Conservation (phyloP, 352 stramenopile species). For the Phytopythium litorale region DNA sequence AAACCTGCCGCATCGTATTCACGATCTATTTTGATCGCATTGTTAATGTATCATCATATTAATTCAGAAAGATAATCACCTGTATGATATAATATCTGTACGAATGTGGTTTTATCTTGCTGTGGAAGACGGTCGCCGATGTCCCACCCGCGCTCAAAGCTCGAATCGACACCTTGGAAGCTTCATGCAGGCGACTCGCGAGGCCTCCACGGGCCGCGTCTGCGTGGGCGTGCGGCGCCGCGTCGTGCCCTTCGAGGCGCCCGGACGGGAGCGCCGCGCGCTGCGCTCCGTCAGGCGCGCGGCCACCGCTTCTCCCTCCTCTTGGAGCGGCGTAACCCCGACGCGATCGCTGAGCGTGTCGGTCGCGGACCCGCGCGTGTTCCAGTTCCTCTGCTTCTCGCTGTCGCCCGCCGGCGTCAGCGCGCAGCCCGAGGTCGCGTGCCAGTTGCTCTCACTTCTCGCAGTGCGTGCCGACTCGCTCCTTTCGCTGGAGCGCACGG, state of each 20-base stretch:
- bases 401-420: slow-evolving; percentile 15
- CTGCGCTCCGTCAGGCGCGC: slow-evolving; percentile 16
- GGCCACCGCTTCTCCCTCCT: not conserved
- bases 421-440: slow-evolving; percentile 22
- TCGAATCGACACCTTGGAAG: not conserved
- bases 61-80: too few species aligned
- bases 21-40: too few species aligned
- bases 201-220: not conserved
- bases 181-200: not conserved
- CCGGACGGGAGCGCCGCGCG: slow-evolving; percentile 22
- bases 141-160: not conserved
- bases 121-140: not conserved
- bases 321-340: not conserved
- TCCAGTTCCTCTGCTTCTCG: slow-evolving; percentile 29
- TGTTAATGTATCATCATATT: too few species aligned
- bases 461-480: not conserved
- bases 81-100: too few species aligned
- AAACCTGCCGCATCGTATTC: too few species aligned
- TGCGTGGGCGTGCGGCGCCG: slow-evolving; percentile 30
- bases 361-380: slow-evolving; percentile 30
- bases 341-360: slow-evolving; percentile 18
- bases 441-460: slow-evolving; percentile 13
- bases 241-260: slow-evolving; percentile 43
- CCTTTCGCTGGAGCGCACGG: not conserved
- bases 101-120: not conserved